Conservation (phyloP, 1,284 basidiomycete species). For the Ceratobasidium sp. region DNA sequence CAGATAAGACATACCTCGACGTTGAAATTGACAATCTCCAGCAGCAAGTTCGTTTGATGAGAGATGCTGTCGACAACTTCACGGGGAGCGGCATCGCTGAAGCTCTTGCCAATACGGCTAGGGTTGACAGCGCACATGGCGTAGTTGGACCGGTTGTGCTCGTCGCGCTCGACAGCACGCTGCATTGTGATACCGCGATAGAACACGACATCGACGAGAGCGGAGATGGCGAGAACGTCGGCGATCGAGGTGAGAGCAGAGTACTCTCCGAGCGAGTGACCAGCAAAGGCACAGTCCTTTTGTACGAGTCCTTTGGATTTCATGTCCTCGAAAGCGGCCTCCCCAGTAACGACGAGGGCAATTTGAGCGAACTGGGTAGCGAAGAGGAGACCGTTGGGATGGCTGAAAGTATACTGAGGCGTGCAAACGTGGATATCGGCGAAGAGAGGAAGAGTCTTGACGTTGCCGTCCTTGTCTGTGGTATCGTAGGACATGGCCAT, state of each 20-base stretch:
- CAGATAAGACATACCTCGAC: slow-evolving; percentile 72
- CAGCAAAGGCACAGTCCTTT: slow-evolving; percentile 89
- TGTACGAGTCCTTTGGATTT: slow-evolving; percentile 94
- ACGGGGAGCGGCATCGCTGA: slow-evolving; percentile 88
- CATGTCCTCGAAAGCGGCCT: slow-evolving; percentile 98
- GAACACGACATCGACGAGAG: slow-evolving; percentile 98
- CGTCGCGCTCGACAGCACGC: slow-evolving; percentile 93
- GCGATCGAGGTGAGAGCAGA: slow-evolving; percentile 97
- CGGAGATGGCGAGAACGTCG: slow-evolving; percentile 91
- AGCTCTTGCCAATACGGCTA: slow-evolving; percentile 89
- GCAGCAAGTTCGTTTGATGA: slow-evolving; percentile 73
- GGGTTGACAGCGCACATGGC: slow-evolving; percentile 99
- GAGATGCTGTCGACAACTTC: slow-evolving; percentile 94
- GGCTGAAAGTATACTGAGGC: slow-evolving; percentile 95
- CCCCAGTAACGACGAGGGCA: slow-evolving; percentile 95
- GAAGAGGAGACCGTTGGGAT: slow-evolving; percentile 92
- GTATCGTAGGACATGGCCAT: slow-evolving; percentile 99
- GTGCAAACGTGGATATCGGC: slow-evolving; percentile 90
- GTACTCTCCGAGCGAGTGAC: slow-evolving; percentile 98
- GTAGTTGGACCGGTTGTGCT: slow-evolving; percentile 91
- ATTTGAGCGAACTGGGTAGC: slow-evolving; percentile 99
- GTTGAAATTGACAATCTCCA: slow-evolving; percentile 98
- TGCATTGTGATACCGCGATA: slow-evolving; percentile 99
- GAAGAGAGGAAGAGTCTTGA: slow-evolving; percentile 93
- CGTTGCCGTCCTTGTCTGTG: slow-evolving; percentile 91